Base-by-base conservation (phyloP, 495 filamentous ascomycete species). In the Daldinia caldariorum region DNA sequence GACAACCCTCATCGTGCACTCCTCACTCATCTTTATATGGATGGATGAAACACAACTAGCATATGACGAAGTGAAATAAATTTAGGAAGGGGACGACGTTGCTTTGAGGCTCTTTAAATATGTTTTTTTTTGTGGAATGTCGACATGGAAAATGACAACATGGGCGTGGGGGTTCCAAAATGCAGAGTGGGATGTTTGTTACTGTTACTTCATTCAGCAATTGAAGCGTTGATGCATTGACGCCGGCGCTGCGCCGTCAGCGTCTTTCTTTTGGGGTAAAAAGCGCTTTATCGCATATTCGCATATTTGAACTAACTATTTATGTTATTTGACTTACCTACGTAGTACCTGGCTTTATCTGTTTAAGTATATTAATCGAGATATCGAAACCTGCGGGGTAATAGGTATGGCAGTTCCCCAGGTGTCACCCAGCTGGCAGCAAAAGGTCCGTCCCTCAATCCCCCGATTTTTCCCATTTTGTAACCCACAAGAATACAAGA, bases 401-500 rank as follows among this genome's bases (percentile, higher is more conserved):
- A 35, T 35, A 35, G 0, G 34, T 35, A 35, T 35, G 0, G 34
- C 43, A 16, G 4, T 47, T 47, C 8, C 43, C n/a, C 43, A 47
- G 43, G 43, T 47, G 43, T 10, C 43, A 3, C 18, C 12, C 43
- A 47, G 43, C 43, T 47, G 43, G 43, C 43, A 47, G 16, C 41
- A 45, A 43, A 16, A 9, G 41, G 16, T 45, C 16, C 29, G 10
- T 50, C 56, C 56, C 29, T 26, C 26, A 26, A 26, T 26, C 26
- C 26, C 26, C 66, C 73, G 29, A 49, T 61, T 61, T 71, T 71
- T 49, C 59, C 47, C 31, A 61, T 59, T 59, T 59, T 59, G 38
- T 59, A 74, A 74, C 77, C 60, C 77, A 69, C 75, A 79, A 70
- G 78, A 76, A 69, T 62, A 69, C 75, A 79, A 70, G 78, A 76